A percentile compares a stretch with the other conserved stretches of the same genome.
Evolutionary conservation across 2,329 filamentous ascomycete genomes (phyloP).

Genomic region (Paecilomyces fulvus): DNA sequence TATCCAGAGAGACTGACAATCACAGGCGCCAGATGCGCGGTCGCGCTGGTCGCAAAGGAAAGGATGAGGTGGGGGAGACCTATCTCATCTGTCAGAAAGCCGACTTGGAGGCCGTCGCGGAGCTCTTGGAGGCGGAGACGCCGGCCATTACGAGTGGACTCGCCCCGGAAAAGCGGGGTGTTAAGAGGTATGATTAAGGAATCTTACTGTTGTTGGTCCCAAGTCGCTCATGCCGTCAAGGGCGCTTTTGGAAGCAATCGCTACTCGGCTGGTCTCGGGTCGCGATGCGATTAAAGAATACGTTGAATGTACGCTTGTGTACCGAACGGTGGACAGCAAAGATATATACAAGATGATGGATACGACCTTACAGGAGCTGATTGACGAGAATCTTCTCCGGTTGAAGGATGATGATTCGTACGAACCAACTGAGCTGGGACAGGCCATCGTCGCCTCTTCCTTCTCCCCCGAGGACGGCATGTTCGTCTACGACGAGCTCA

Average conservation of each 20-base stretch:
- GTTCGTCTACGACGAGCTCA: constrained; percentile 62
- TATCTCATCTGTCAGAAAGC: constrained; percentile 63
- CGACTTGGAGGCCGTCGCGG: constrained; percentile 61
- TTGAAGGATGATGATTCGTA: constrained; percentile 45
- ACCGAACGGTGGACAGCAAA: constrained; percentile 45
- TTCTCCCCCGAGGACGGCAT: constrained; percentile 67
- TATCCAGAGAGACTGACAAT: constrained; percentile 13
- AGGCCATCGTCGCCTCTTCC: constrained; percentile 63
- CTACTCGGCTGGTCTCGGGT: constrained; percentile 59
- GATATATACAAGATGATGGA: constrained; percentile 48
- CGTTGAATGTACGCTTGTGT: constrained; percentile 58
- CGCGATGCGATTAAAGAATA: constrained; percentile 59
- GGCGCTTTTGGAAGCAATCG: constrained; percentile 63
- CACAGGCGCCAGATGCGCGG: constrained; percentile 65
- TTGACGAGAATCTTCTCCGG: constrained; percentile 47
- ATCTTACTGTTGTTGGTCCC: background rate
- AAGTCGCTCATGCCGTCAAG: constrained; percentile 30
- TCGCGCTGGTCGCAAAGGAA: constrained; percentile 68
- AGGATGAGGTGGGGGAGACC: constrained; percentile 68
- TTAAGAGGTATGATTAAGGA: constrained; percentile 48
- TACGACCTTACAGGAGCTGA: constrained; percentile 52
- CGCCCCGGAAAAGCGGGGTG: constrained; percentile 56
- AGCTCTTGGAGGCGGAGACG: constrained; percentile 63
- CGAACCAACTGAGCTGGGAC: constrained; percentile 56
- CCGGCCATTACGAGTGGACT: constrained; percentile 63